Evolutionary conservation across 2,329 filamentous ascomycete species (phyloP).

Genomic region (Xylariaceae sp.): DNA sequence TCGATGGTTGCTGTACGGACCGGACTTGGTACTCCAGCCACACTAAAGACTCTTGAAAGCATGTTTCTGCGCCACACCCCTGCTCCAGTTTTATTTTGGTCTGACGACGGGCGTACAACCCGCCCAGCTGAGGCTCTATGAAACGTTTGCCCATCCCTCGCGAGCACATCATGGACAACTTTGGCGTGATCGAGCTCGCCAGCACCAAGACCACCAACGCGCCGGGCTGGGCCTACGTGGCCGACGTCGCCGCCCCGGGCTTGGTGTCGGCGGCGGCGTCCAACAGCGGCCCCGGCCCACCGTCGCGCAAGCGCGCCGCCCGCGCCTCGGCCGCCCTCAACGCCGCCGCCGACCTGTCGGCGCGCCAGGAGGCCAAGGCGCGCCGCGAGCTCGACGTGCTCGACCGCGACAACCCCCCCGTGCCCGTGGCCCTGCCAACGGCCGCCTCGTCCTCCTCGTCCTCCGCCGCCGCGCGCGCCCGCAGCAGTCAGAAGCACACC

Average conservation of each 20-base stretch:
- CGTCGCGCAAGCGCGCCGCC: conserved; percentile 61
- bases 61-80: too few species aligned
- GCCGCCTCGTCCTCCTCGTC: conserved; percentile 17
- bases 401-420: conserved; percentile 67
- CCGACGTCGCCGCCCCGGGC: conserved; percentile 52
- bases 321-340: conserved; percentile 43
- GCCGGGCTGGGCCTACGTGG: conserved; percentile 89
- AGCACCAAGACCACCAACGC: conserved; percentile 60
- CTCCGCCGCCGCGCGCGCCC: conserved; percentile 5
- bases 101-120: too few species aligned
- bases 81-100: too few species aligned
- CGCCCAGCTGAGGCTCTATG: too few species aligned
- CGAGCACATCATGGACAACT: conserved; percentile 42
- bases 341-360: conserved; percentile 59
- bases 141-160: too few species aligned
- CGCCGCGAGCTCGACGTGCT: conserved; percentile 75
- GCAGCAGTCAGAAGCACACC: conserved; percentile 46
- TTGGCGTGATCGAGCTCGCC: conserved; percentile 52
- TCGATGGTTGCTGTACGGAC: too few species aligned
- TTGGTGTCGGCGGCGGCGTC: conserved; percentile 38
- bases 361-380: conserved; percentile 75
- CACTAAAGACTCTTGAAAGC: too few species aligned
- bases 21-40: too few species aligned
- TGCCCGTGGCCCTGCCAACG: conserved; percentile 36
- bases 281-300: conserved; percentile 11